Evolutionary conservation across 2,329 filamentous ascomycete species (phyloP), one percentile per base, ranked within the genome.

Genomic region (Colletotrichum sp.): DNA sequence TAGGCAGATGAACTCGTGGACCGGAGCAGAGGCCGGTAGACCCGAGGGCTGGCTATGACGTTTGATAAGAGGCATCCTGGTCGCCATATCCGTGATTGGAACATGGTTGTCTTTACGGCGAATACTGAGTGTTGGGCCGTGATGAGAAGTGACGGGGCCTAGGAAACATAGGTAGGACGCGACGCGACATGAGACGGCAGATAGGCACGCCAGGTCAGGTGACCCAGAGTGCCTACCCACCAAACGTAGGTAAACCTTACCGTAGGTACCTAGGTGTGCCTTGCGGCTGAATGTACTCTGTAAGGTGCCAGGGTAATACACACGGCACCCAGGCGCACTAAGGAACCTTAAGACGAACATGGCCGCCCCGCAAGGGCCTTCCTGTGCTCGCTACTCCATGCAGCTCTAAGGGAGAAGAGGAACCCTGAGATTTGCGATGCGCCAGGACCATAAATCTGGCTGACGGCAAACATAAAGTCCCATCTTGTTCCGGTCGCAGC

Each of bases 1-100:
- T 6, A 98, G 92, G 83, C 96, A 98, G 76, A 91, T 90, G 83
- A 94, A 97, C 81, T 97, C 95, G 81, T 94, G 87, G 52, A 98
- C 95, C 0, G 91, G 89, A 3, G 96, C 95, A 24, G 92, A 94
- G 79, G 91, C 92, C 79, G 92, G 90, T 28, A 66, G 65, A 14
- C 32, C 43, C 30, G 21, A 14, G 26, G 26, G n/a, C 14, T 48
- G 63, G 21, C 21, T 72, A 24, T 30, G 59, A 24, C 58, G 63
- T 24, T 26, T 59, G 26, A 21, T 21, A 43, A 63, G 62, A 36
- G 73, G 43, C 62, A 73, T 75, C 34, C 30, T 67, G 32, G 48
- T 18, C 34, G 63, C 55, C 73, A 34, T 58, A 36, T 13, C 58
- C 16, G 21, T 21, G 9, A 6, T 10, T 38, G 16, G 30, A 34